Evolutionary conservation across 2,329 filamentous ascomycete genomes (phyloP), one percentile per base, ranked within the genome.

Genomic region (Calonectria naviculata): DNA sequence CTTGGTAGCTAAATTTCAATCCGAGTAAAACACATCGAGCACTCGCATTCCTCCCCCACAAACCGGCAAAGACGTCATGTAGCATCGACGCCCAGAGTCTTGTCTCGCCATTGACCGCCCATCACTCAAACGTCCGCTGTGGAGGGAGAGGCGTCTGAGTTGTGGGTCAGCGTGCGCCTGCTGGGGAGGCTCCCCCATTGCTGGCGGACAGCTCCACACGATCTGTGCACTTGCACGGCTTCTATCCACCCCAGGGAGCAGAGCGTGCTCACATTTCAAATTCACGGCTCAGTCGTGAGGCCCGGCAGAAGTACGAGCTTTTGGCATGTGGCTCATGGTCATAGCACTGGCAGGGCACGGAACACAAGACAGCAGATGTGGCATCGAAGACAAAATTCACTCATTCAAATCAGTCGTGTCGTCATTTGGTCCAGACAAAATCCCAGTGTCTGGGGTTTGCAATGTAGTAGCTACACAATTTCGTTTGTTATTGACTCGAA

Each of bases 351-450:
- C 26, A 60, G 29, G 26, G 52, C 52, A 60, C 49, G 24, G 24
- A 49, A 52, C 56, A 58, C 52, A 36, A 31, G 13, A 19, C 28
- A 44, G 24, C 42, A 52, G 24, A 61, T 9, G 47, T 47, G 21
- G 65, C 24, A 34, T 49, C 26, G 29, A 63, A 36, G 26, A 49
- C 44, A 26, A 62, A 62, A 56, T 64, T 29, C 65, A 62, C 36
- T 54, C 56, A 66, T 68, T 64, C 68, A 65, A 61, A 58, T 58
- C 65, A 71, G 58, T 70, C 70, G 65, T 72, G 49, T 72, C 70
- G 63, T 70, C 67, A 70, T 72, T 70, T 70, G 62, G 42, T 63
- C 60, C 67, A 34, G 60, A 60, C 61, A 36, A 28, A 41, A 38
- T 38, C 29, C 15, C 41, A 41, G 36, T 65, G 52, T 68, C 69